Evolutionary conservation across 2,329 filamentous ascomycete genomes (phyloP), one percentile per base, ranked within the genome.

Genomic region (Purpureocillium takamizusanense): DNA sequence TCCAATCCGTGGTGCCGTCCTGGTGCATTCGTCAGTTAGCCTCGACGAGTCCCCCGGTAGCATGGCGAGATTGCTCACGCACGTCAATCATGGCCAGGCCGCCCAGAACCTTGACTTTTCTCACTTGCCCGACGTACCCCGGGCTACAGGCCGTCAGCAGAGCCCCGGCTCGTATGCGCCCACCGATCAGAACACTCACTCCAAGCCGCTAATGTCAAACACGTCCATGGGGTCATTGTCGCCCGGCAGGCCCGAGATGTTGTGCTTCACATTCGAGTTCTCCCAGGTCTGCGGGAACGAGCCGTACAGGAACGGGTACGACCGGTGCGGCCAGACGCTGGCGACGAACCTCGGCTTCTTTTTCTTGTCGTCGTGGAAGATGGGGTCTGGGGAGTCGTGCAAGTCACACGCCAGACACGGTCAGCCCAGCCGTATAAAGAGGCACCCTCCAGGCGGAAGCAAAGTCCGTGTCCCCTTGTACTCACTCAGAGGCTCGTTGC

Each of bases 281-380:
- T 67, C 63, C 63, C 63, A 67, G 0, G 63, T 67, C 44, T 66
- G 64, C 0, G 63, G 63, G 15, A 67, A 62, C 4, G 63, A 65
- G 0, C 63, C 63, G 35, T 67, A 67, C 18, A 61, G 52, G 43
- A 66, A 65, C 0, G 63, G 64, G 29, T 67, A 67, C 0, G 60
- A 53, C 48, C 61, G 65, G 48, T 66, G 62, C 29, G 64, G 63
- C 61, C 61, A 67, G 9, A 66, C 54, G 18, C 53, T 64, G 36
- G 62, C 58, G 11, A 67, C 61, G 16, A 61, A 67, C 17, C 63
- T 53, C 12, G 56, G 58, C 25, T 49, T 44, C 2, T 54, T 47
- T 12, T 61, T 54, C 35, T 57, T 56, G n/a, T 56, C 52, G n/a
- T 66, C 63, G 23, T 66, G 63, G 25, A 59, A 59, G 38, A 66